Percentiles rank a stretch among this genome's conserved stretches.
Conservation (phyloP, 495 filamentous ascomycete species). For the Penicillium nucicola region DNA sequence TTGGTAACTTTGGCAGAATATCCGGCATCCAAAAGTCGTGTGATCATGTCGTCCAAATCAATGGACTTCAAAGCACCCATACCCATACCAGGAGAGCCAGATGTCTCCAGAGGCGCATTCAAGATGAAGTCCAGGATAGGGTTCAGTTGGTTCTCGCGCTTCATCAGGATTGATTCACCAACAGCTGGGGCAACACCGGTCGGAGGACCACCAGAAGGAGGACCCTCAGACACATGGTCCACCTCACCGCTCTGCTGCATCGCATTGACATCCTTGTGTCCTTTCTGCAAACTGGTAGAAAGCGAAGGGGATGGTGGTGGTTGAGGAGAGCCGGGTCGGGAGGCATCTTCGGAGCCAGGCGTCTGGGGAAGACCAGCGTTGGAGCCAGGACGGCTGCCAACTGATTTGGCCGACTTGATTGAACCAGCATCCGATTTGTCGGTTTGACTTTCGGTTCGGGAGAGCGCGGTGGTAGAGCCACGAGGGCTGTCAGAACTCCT, state of each 20-base stretch:
- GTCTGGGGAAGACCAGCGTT: conserved; percentile 34
- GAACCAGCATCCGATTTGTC: conserved; percentile 77
- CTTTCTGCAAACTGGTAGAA: conserved; percentile 69
- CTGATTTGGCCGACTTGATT: conserved; percentile 69
- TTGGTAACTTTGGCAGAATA: conserved; percentile 98
- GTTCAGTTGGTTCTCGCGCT: conserved; percentile 68
- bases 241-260: conserved; percentile 88
- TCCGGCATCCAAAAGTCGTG: conserved; percentile 85
- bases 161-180: conserved; percentile 65
- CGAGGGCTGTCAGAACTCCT: conserved; percentile 71
- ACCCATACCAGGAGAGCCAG: conserved; percentile 44
- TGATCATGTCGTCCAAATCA: conserved; percentile 97
- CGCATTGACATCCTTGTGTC: conserved; percentile 73
- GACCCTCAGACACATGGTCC: conserved; percentile 91
- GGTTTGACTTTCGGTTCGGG: conserved; percentile 51
- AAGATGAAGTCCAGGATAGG: conserved; percentile 53
- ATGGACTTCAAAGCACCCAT: conserved; percentile 79
- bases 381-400: conserved; percentile 50
- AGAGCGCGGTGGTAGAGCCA: conserved; percentile 62
- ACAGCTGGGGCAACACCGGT: conserved; percentile 50
- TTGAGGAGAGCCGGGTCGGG: conserved; percentile 52
- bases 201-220: conserved; percentile 60
- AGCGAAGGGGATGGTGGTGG: conserved; percentile 90
- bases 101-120: conserved; percentile 38
- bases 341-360: conserved; percentile 35